phyloP scores from a whole-genome alignment of 164 flowering plant species.

The Cinnamomum chago region DNA sequence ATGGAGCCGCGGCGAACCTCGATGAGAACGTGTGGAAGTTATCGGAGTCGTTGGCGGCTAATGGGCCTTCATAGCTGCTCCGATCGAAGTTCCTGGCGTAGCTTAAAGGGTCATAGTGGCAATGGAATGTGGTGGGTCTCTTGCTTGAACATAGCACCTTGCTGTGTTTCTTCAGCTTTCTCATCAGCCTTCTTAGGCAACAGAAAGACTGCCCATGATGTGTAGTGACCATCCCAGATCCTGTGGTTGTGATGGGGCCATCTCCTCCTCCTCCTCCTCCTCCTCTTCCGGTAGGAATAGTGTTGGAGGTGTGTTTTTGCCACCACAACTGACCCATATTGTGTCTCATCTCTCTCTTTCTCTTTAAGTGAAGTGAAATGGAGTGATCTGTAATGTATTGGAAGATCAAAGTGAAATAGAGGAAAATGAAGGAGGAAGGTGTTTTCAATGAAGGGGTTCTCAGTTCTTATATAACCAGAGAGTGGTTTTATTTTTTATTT shows the following conservation, averaged over 20 bases:
- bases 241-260: background rate
- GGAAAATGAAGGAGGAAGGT: too few relatives aligned
- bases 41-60: constrained; percentile 30
- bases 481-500: too few relatives aligned
- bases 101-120: constrained; percentile 58
- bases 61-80: constrained; percentile 19
- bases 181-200: constrained; percentile 30
- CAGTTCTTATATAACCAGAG: too few relatives aligned
- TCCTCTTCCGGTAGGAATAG: background rate
- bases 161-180: constrained; percentile 41
- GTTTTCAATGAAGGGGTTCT: too few relatives aligned
- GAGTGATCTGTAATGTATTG: too few relatives aligned
- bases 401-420: too few relatives aligned
- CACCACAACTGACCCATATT: background rate
- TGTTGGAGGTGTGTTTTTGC: background rate
- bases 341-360: background rate
- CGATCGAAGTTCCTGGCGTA: constrained; percentile 61
- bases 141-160: constrained; percentile 17
- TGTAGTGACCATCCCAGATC: background rate
- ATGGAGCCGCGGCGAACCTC: constrained; percentile 32
- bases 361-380: too few relatives aligned
- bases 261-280: constrained; percentile 2
- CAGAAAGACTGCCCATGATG: constrained; percentile 6
- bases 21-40: constrained; percentile 49
- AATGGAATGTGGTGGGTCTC: constrained; percentile 30